These are phyloP conservation scores for Xylaria sp. DNA, from an alignment of 2,329 filamentous ascomycete species.

Conservation along the genomic window DNA sequence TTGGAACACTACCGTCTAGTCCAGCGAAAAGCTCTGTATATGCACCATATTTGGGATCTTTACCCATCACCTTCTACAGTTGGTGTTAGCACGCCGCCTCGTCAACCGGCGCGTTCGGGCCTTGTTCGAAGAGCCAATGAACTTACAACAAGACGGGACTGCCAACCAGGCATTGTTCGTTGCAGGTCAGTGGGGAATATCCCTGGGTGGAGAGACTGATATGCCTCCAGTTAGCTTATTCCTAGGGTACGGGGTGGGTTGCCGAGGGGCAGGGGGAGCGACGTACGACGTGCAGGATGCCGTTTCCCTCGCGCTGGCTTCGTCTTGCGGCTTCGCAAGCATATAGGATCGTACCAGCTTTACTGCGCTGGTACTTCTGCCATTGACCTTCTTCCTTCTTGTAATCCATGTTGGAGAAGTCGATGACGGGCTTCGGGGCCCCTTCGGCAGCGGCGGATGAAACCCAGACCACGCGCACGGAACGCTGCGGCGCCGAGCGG, in stretches of 20 bases:
- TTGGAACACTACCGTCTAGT: constrained; percentile 43
- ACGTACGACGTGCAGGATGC: constrained; percentile 14
- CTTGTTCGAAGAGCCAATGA: constrained; percentile 17
- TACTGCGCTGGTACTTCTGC: constrained; percentile 17
- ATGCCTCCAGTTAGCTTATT: not conserved
- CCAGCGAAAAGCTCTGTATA: constrained; percentile 50
- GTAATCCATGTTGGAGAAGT: constrained; percentile 33
- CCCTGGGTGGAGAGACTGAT: constrained; percentile 11
- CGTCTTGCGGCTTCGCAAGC: constrained; percentile 10
- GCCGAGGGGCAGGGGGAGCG: not conserved
- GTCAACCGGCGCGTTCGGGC: too few species aligned
- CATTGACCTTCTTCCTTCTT: constrained; percentile 9
- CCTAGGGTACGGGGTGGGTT: not conserved
- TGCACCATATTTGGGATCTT: constrained; percentile 40
- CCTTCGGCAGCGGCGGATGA: constrained; percentile 32
- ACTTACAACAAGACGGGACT: constrained; percentile 14
- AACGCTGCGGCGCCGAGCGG: not conserved
- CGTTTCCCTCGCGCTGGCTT: not conserved
- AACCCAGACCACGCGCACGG: constrained; percentile 39
- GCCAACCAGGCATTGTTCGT: constrained; percentile 12
- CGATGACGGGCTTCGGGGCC: constrained; percentile 25
- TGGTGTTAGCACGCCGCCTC: constrained; percentile 10
- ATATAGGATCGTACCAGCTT: constrained; percentile 1
- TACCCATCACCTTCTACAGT: constrained; percentile 11
- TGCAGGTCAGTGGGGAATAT: constrained; percentile 15